Evolutionary conservation across 139 green algal species (phyloP).

Genomic region (Auxenochlorella pyrenoidosa): DNA sequence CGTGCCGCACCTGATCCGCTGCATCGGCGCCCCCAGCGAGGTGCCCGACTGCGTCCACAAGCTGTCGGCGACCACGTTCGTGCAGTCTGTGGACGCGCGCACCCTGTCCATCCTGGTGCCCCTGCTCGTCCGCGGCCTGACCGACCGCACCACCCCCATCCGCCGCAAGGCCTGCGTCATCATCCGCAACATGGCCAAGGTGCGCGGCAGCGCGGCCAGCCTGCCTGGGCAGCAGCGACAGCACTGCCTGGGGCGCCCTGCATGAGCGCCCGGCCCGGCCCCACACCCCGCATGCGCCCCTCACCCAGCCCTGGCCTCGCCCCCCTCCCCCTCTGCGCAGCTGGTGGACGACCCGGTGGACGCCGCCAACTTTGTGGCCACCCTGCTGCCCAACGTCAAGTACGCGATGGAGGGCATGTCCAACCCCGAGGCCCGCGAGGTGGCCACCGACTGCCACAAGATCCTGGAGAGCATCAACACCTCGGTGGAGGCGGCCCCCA

Average conservation of each 20-base stretch:
- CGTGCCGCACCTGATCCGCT: slow-evolving; percentile 71
- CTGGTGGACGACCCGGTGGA: slow-evolving; percentile 70
- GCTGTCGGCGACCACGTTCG: slow-evolving; percentile 80
- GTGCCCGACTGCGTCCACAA: slow-evolving; percentile 75
- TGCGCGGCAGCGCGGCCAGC: slow-evolving; percentile 21
- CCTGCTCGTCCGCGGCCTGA: slow-evolving; percentile 71
- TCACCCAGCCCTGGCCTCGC: no score
- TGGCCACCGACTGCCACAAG: slow-evolving; percentile 49
- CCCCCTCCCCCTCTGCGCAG: neutral
- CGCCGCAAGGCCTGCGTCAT: slow-evolving; percentile 73
- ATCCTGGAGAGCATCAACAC: slow-evolving; percentile 47
- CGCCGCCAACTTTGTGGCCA: slow-evolving; percentile 72
- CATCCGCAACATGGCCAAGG: slow-evolving; percentile 83
- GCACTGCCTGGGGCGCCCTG: no score
- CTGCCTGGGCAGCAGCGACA: no score
- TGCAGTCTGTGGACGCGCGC: slow-evolving; percentile 64
- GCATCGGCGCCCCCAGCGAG: slow-evolving; percentile 58
- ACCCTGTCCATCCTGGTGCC: slow-evolving; percentile 77
- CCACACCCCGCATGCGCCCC: no score
- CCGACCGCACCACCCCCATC: slow-evolving; percentile 68
- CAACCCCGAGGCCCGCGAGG: slow-evolving; percentile 71
- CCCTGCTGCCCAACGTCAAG: slow-evolving; percentile 74
- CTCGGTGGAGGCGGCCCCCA: slow-evolving; percentile 34
- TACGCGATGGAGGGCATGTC: slow-evolving; percentile 62
- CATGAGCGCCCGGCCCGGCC: no score